phyloP scores from a whole-genome alignment of 2,329 filamentous ascomycete species.

The Davidsoniella neocaledoniae region DNA sequence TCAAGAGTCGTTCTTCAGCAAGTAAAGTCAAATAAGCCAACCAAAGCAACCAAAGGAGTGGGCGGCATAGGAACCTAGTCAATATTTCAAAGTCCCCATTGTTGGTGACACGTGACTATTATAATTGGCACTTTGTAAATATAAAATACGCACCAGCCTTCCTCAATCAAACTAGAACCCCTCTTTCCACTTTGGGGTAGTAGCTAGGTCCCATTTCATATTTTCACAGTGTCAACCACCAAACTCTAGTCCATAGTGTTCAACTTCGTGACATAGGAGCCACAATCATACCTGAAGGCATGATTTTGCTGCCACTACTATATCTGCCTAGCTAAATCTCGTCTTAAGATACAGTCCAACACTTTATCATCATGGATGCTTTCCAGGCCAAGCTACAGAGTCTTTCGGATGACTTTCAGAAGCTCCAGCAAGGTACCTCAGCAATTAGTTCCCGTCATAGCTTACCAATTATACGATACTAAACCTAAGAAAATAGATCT shows the following conservation, averaged over 20 bases:
- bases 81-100: too few relatives aligned
- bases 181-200: slow-evolving; percentile 3
- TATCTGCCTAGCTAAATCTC: too few relatives aligned
- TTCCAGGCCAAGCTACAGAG: slow-evolving; percentile 62
- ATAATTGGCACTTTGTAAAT: too few relatives aligned
- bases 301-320: too few relatives aligned
- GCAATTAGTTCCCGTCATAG: not conserved
- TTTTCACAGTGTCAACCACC: slow-evolving; percentile 6
- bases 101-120: too few relatives aligned
- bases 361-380: slow-evolving; percentile 43
- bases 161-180: not conserved
- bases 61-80: too few relatives aligned
- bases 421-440: slow-evolving; percentile 59
- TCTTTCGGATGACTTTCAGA: slow-evolving; percentile 75
- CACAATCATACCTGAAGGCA: not conserved
- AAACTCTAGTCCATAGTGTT: not conserved
- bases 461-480: slow-evolving; percentile 2
- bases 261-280: not conserved
- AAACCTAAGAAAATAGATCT: slow-evolving; percentile 42
- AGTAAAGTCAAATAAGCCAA: too few relatives aligned
- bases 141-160: too few relatives aligned
- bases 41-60: too few relatives aligned
- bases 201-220: slow-evolving; percentile 6
- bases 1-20: too few relatives aligned
- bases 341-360: not conserved